These are phyloP conservation scores for Elongisporangium prolatum DNA, from an alignment of 352 stramenopile genomes.

Conservation along the genomic window DNA sequence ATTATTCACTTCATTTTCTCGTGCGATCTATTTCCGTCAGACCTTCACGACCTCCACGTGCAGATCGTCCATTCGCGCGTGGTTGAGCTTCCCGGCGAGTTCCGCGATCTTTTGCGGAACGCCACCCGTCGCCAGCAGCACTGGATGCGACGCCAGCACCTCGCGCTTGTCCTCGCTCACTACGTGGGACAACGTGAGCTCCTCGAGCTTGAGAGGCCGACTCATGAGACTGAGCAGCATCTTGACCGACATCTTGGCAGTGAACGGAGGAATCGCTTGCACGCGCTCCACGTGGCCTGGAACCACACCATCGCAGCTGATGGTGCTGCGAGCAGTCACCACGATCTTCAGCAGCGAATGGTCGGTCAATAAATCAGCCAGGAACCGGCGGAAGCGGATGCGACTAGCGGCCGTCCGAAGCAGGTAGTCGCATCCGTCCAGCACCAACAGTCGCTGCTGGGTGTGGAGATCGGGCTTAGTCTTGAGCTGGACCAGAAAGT, in stretches of 20 bases:
- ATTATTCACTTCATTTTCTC: background rate
- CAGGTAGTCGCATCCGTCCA: constrained; percentile 39
- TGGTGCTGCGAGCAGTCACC: constrained; percentile 24
- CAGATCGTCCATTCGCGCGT: constrained; percentile 28
- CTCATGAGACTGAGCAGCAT: constrained; percentile 37
- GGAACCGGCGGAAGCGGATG: constrained; percentile 27
- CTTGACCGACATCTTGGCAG: constrained; percentile 35
- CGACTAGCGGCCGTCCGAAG: constrained; percentile 20
- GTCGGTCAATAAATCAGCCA: constrained; percentile 36
- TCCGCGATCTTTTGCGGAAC: constrained; percentile 35
- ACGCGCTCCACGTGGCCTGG: constrained; percentile 34
- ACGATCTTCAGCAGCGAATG: constrained; percentile 37
- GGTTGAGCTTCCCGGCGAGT: constrained; percentile 29
- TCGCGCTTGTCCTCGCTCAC: constrained; percentile 26
- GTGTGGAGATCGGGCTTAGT: constrained; percentile 14
- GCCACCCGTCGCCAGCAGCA: constrained; percentile 24
- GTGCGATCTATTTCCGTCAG: background rate
- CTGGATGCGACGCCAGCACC: constrained; percentile 30
- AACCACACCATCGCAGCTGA: constrained; percentile 29
- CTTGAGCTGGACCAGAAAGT: constrained; percentile 21
- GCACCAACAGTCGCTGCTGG: constrained; percentile 25
- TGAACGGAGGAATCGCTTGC: constrained; percentile 31
- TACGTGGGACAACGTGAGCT: constrained; percentile 17
- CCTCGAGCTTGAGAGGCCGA: constrained; percentile 31
- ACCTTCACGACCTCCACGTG: background rate